These are phyloP conservation scores for Calonectria pseudoreteaudii DNA, from an alignment of 2,329 filamentous ascomycete genomes.

Conservation along the genomic window DNA sequence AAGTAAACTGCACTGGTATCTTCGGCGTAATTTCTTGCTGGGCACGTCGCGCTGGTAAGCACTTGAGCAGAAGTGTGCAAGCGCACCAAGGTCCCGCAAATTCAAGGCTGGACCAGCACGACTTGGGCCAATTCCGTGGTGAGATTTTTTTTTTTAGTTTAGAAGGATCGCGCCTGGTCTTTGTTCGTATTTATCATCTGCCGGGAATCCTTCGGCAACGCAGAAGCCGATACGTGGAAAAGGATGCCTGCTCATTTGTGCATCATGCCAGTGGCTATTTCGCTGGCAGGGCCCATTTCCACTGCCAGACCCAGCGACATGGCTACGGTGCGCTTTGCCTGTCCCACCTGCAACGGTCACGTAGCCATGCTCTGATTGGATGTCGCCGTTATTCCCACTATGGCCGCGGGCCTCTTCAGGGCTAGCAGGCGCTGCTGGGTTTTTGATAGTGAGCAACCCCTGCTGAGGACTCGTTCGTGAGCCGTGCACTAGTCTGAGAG, in stretches of 20 bases:
- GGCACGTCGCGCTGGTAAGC: background rate
- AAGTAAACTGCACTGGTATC: background rate
- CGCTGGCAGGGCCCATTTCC: background rate
- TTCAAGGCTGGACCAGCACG: background rate
- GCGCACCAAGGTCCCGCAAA: background rate
- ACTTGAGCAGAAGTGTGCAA: background rate
- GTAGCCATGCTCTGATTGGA: background rate
- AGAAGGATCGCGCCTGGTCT: background rate
- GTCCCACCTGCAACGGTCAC: background rate
- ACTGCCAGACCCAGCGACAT: background rate
- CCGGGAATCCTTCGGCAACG: background rate
- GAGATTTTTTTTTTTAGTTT: background rate
- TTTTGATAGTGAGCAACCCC: background rate
- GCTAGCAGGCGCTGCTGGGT: background rate
- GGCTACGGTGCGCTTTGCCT: background rate
- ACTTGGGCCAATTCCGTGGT: background rate
- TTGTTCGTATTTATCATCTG: background rate
- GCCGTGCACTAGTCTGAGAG: background rate
- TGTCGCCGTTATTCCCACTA: background rate
- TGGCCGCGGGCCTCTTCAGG: background rate
- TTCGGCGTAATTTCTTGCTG: slow-evolving; percentile 1
- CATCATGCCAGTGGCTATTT: background rate
- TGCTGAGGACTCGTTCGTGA: background rate
- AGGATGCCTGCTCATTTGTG: background rate
- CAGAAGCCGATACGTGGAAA: background rate